A percentile compares a stretch with the other conserved stretches of the same genome.
phyloP scores from a whole-genome alignment of 2,329 filamentous ascomycete species.

The Didymellaceae sp. region DNA sequence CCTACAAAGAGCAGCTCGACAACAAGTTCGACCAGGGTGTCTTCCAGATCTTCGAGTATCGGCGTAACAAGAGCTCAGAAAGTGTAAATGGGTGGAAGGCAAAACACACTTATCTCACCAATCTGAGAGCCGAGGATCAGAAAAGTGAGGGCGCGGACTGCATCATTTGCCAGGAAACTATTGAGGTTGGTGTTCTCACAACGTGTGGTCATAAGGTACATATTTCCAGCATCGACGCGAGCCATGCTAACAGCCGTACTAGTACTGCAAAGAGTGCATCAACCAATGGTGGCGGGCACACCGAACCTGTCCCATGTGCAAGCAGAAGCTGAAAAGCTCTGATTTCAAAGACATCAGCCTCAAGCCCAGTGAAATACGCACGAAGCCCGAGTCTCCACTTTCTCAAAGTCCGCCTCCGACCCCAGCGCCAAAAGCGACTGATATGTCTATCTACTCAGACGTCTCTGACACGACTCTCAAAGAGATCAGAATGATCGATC shows the following conservation, averaged over 20 bases:
- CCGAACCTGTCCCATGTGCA: conserved; percentile 84
- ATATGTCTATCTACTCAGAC: conserved; percentile 74
- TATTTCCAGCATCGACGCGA: too few relatives aligned
- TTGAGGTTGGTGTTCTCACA: conserved; percentile 81
- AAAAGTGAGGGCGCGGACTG: conserved; percentile 69
- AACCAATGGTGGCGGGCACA: conserved; percentile 76
- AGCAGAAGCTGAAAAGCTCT: conserved; percentile 66
- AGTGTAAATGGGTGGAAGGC: conserved; percentile 70
- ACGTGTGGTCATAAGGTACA: conserved; percentile 74
- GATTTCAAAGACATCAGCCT: conserved; percentile 87
- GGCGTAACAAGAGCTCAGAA: conserved; percentile 61
- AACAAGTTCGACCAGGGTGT: conserved; percentile 61
- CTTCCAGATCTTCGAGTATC: conserved; percentile 49
- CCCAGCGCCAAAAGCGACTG: conserved; percentile 33
- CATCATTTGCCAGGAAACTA: conserved; percentile 81
- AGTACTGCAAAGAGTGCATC: conserved; percentile 91
- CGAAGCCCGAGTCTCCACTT: conserved; percentile 63
- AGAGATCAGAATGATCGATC: conserved; percentile 81
- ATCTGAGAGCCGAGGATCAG: conserved; percentile 67
- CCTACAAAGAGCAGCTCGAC: conserved; percentile 70
- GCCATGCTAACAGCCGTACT: conserved; percentile 34
- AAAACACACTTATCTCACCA: conserved; percentile 77
- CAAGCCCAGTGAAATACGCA: conserved; percentile 75
- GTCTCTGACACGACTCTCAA: conserved; percentile 74
- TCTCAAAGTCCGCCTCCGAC: conserved; percentile 24